These are phyloP conservation scores for Sextonia rubra DNA, from an alignment of 164 flowering plant species.

Conservation along the genomic window DNA sequence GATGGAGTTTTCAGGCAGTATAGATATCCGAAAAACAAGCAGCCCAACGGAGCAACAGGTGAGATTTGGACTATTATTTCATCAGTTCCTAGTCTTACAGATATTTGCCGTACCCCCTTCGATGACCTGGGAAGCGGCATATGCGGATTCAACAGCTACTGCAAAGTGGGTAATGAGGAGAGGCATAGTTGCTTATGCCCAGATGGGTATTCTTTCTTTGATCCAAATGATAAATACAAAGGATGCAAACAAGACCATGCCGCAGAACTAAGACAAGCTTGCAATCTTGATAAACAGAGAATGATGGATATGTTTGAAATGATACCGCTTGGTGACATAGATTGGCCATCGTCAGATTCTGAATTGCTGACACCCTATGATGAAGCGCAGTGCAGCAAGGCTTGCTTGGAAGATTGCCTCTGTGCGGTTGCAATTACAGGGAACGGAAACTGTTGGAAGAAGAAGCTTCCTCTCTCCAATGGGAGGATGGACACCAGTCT, in stretches of 20 bases:
- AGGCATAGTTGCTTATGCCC: too few relatives aligned
- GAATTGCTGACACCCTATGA: neutral
- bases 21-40: slow-evolving; percentile 17
- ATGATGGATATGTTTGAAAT: slow-evolving; percentile 17
- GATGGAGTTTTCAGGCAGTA: slow-evolving; percentile 44
- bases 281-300: slow-evolving; percentile 11
- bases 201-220: too few relatives aligned
- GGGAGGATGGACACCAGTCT: slow-evolving; percentile 26
- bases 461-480: too few relatives aligned
- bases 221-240: too few relatives aligned
- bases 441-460: too few relatives aligned
- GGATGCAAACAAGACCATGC: too few relatives aligned
- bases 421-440: too few relatives aligned
- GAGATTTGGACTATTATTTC: neutral
- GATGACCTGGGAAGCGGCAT: too few relatives aligned
- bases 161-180: too few relatives aligned
- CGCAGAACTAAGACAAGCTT: slow-evolving; percentile 21
- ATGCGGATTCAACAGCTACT: too few relatives aligned
- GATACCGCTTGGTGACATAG: slow-evolving; percentile 15
- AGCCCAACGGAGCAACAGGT: neutral
- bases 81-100: neutral
- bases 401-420: too few relatives aligned
- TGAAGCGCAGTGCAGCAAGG: slow-evolving; percentile 32
- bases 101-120: slow-evolving; percentile 20
- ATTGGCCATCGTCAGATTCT: slow-evolving; percentile 41